A percentile compares a stretch with the other conserved stretches of the same genome.
phyloP scores from a whole-genome alignment of 169 alveolate genomes.

The Sarcocystis neurona region DNA sequence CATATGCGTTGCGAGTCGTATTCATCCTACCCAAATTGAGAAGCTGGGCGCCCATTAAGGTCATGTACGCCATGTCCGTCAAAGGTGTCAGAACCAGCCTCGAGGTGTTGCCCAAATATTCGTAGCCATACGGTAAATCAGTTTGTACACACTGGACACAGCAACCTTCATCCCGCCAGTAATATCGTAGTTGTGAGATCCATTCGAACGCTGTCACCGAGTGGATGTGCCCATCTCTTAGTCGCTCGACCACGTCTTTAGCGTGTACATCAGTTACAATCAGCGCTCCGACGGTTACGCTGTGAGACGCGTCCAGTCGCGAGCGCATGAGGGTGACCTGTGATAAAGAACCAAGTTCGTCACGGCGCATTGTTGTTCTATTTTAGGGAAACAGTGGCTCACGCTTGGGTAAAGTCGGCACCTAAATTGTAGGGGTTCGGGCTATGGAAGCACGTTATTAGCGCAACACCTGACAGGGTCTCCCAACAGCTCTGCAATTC shows the following conservation, averaged over 20 bases:
- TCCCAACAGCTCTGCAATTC: too few species aligned
- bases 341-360: too few species aligned
- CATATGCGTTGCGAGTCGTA: too few species aligned
- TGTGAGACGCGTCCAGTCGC: slow-evolving; percentile 82
- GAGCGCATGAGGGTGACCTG: slow-evolving; percentile 87
- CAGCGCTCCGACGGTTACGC: slow-evolving; percentile 89
- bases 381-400: too few species aligned
- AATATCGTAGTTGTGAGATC: slow-evolving; percentile 91
- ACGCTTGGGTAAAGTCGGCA: too few species aligned
- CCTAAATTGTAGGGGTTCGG: too few species aligned
- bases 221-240: slow-evolving; percentile 75
- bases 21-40: slow-evolving; percentile 91
- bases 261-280: slow-evolving; percentile 96
- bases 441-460: too few species aligned
- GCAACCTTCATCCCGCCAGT: slow-evolving; percentile 94
- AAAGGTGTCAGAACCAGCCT: slow-evolving; percentile 95
- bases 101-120: slow-evolving; percentile 95
- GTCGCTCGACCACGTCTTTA: slow-evolving; percentile 87
- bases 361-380: too few species aligned
- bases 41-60: slow-evolving; percentile 93
- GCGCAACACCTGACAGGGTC: too few species aligned
- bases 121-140: slow-evolving; percentile 90
- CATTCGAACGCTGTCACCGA: slow-evolving; percentile 68
- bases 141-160: slow-evolving; percentile 81
- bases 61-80: slow-evolving; percentile 95